Conservation (phyloP, 306 rosid genomes). For the Quercus berberidifolia region DNA sequence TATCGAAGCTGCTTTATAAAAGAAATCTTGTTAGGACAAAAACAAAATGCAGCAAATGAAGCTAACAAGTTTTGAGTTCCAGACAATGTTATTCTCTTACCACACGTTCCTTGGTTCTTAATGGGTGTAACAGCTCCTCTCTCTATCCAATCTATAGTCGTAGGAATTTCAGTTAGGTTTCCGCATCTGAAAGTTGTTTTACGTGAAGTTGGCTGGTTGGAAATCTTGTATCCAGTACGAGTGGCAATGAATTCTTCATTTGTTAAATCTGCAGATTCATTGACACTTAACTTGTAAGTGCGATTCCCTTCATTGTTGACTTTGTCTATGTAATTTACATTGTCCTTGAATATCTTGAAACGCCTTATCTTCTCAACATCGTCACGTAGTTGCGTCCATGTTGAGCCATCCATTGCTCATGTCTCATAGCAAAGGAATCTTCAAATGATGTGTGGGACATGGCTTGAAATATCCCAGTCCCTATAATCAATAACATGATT, state of each 20-base stretch:
- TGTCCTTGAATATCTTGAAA: too few species aligned
- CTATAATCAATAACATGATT: background rate
- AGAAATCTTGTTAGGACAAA: too few species aligned
- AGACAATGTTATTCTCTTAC: background rate
- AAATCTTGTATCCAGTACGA: conserved; percentile 21
- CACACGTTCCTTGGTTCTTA: conserved; percentile 31
- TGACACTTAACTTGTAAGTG: too few species aligned
- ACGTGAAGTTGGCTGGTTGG: background rate
- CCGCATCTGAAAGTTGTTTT: conserved; percentile 7
- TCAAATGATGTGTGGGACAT: too few species aligned
- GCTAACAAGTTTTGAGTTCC: background rate
- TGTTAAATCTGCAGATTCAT: too few species aligned
- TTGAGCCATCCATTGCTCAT: too few species aligned
- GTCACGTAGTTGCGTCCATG: too few species aligned
- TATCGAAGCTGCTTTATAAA: background rate
- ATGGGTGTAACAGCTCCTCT: conserved; percentile 8
- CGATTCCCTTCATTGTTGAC: too few species aligned
- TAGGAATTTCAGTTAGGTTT: conserved; percentile 1
- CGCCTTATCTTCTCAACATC: too few species aligned
- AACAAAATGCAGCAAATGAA: background rate
- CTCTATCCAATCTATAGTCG: conserved; percentile 7
- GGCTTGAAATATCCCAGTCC: conserved; percentile 1
- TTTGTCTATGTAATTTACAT: too few species aligned
- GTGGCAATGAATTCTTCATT: conserved; percentile 38
- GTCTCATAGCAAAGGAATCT: too few species aligned